Conservation (phyloP, 148 eudicot genomes). For the Nyssa sinensis region DNA sequence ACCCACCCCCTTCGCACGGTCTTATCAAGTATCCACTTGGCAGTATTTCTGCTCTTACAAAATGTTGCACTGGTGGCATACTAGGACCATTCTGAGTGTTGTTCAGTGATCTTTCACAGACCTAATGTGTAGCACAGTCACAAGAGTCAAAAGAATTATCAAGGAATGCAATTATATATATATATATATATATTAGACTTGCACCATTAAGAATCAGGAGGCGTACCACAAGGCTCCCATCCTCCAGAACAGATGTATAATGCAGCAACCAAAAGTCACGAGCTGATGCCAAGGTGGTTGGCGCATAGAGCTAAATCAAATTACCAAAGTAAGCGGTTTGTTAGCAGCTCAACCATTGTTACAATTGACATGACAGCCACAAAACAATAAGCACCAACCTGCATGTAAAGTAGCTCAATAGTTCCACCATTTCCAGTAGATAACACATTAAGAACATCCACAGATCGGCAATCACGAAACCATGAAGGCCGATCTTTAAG, state of each 20-base stretch:
- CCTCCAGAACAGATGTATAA: constrained; percentile 77
- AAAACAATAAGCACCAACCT: constrained; percentile 32
- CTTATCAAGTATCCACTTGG: constrained; percentile 91
- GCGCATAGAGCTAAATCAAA: constrained; percentile 70
- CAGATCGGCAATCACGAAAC: constrained; percentile 60
- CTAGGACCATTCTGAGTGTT: constrained; percentile 90
- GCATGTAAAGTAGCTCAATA: constrained; percentile 60
- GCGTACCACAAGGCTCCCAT: constrained; percentile 90
- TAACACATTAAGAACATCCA: constrained; percentile 51
- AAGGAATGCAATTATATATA: neutral
- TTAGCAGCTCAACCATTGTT: neutral
- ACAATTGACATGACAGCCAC: neutral
- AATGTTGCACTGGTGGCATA: constrained; percentile 76
- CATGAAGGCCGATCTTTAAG: constrained; percentile 67
- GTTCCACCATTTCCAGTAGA: constrained; percentile 67
- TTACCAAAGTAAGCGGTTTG: neutral
- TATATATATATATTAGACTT: neutral
- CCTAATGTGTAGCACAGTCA: constrained; percentile 25
- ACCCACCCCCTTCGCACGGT: constrained; percentile 95
- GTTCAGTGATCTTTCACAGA: constrained; percentile 88
- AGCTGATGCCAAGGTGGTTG: constrained; percentile 87
- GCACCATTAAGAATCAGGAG: neutral
- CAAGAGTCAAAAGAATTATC: neutral
- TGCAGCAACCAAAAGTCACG: constrained; percentile 93
- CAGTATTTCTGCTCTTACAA: constrained; percentile 80